Evolutionary conservation across 768 basidiomycete species (phyloP).

Genomic region (Suillus subalutaceus): DNA sequence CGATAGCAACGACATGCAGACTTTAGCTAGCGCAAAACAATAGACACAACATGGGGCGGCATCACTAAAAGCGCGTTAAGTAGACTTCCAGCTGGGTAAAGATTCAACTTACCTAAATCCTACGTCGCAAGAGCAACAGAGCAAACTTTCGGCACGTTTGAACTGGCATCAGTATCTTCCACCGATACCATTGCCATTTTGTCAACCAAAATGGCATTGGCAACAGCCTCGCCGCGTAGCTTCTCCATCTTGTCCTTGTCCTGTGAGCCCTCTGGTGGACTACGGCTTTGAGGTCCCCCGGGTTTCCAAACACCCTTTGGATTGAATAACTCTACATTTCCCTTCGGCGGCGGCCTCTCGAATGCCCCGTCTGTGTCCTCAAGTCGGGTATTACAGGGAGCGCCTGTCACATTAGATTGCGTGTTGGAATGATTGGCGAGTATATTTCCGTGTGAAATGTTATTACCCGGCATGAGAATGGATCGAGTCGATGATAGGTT

Average conservation of each 20-base stretch:
- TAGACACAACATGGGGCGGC: constrained; percentile 10
- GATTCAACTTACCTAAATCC: constrained; percentile 22
- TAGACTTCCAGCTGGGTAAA: constrained; percentile 12
- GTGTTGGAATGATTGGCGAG: constrained; percentile 42
- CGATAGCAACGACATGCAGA: constrained; percentile 32
- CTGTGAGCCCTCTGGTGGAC: constrained; percentile 18
- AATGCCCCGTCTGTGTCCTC: constrained; percentile 51
- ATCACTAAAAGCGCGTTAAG: constrained; percentile 14
- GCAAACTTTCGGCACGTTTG: constrained; percentile 20
- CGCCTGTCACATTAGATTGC: constrained; percentile 14
- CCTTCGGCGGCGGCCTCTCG: constrained; percentile 53
- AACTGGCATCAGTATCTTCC: constrained; percentile 27
- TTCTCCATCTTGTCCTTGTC: constrained; percentile 36
- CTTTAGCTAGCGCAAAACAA: constrained; percentile 25
- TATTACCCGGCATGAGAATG: constrained; percentile 48
- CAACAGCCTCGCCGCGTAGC: constrained; percentile 37
- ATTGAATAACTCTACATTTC: constrained; percentile 40
- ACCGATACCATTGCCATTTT: constrained; percentile 41
- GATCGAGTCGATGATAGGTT: constrained; percentile 56
- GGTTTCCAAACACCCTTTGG: constrained; percentile 35
- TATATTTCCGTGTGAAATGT: constrained; percentile 33
- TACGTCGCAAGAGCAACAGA: constrained; percentile 30
- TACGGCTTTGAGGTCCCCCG: constrained; percentile 17
- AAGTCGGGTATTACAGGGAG: constrained; percentile 24
- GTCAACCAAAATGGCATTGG: constrained; percentile 39